Base-by-base conservation (phyloP, 1,139 yeast species). In the Yamadazyma conglobata region DNA sequence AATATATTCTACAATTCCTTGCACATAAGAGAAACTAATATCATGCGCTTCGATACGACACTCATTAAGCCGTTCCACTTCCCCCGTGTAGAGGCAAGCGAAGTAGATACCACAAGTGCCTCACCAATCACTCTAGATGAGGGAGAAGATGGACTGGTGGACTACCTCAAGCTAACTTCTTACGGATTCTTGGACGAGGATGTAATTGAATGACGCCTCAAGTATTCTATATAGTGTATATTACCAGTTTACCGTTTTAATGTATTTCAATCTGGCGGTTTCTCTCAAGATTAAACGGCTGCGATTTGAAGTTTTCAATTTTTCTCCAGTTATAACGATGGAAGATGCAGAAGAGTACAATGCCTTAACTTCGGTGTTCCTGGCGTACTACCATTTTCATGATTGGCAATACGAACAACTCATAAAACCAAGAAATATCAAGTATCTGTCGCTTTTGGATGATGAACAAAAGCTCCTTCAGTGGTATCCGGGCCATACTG, bases 401-500 rank as follows among this genome's bases (percentile, higher is more conserved):
- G 39, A 44, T 25, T 64, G 61, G 57, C 67, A 66, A 36, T 46
- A 46, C 22, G 62, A 61, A 11, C 56, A 58, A 32, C 37, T 66
- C 10, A 40, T 68, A 22, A 54, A 52, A 24, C 71, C 73, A 4
- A 50, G 70, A 11, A 39, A 44, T n/a, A 39, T 53, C 27, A 59
- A 56, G 37, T 49, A 43, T 30, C 45, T 43, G 10, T 45, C 60
- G 2, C 50, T 79, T 15, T 40, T 68, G 0, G 32, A 37, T 0
- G 56, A 57, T 6, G 83, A 79, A 27, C 52, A 63, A 37, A 33
- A 33, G 6, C 48, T 75, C 6, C 28, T 80, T 2, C 71, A 78
- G 0, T 77, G 82, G 80, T 76, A 69, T 44, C 57, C 57, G 0
- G 38, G 50, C 5, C 74, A 80, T 43, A 46, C 78, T 2, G 54